Evolutionary conservation across 192 early-diverging fungal genomes (phyloP).

Genomic region (Entrophospora sp.): DNA sequence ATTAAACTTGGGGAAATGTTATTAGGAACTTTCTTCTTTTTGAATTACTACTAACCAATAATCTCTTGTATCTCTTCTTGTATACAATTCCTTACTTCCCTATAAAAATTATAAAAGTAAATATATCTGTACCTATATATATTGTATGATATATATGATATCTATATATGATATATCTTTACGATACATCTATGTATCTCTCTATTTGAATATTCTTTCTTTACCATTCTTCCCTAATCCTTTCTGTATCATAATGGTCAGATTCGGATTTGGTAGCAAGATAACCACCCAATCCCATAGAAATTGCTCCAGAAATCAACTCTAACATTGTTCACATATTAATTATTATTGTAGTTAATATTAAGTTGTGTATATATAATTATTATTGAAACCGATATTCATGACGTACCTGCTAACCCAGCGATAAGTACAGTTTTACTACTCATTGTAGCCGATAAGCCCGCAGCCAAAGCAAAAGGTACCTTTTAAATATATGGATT

Average conservation of each 20-base stretch:
- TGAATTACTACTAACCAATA: constrained; percentile 20
- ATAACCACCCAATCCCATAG: constrained; percentile 59
- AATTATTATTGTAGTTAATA: neutral
- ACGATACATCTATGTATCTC: constrained; percentile 47
- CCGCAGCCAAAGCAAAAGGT: constrained; percentile 60
- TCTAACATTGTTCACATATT: constrained; percentile 27
- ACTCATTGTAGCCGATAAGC: constrained; percentile 43
- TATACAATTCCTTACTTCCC: constrained; percentile 42
- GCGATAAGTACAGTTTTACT: constrained; percentile 47
- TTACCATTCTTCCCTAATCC: constrained; percentile 34
- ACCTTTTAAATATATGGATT: constrained; percentile 21
- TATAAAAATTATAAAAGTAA: neutral
- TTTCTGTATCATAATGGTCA: constrained; percentile 55
- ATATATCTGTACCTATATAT: too few relatives aligned
- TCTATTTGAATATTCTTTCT: neutral
- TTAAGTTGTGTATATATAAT: neutral
- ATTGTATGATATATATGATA: too few relatives aligned
- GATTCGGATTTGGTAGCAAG: constrained; percentile 50
- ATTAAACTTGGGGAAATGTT: too few relatives aligned
- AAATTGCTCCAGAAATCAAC: constrained; percentile 47
- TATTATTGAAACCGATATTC: neutral
- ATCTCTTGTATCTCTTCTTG: constrained; percentile 52
- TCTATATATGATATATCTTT: too few relatives aligned
- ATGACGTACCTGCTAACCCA: constrained; percentile 43
- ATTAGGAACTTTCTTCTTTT: too few relatives aligned